Base-by-base conservation (phyloP, 805 yeast species). In the Yamadazyma sp. region DNA sequence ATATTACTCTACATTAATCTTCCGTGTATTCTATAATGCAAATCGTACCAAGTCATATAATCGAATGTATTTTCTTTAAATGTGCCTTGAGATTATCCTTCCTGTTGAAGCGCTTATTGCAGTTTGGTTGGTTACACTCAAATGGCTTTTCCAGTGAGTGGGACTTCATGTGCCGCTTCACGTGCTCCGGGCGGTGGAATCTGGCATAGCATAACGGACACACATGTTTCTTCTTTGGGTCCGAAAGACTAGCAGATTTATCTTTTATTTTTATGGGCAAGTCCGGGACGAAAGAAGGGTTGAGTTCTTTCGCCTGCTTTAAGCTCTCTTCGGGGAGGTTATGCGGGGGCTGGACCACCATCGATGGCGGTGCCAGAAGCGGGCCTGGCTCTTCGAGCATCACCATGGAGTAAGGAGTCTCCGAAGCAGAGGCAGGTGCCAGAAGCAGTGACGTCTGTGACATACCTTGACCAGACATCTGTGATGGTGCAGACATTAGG, bases 141-240 rank as follows among this genome's bases (percentile, higher is more conserved):
- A 66, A 77, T 6, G 82, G 82, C 49, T 76, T 77, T 45, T 77
- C 82, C 8, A 73, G 61, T 4, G 78, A 71, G 54, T 77, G 82
- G 28, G 76, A 67, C 52, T 78, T 70, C 73, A 77, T 66, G 50
- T 77, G 80, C 44, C 86, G 56, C 54, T 77, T 81, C 19, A 81
- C 88, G 55, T 81, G 88, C 50, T 81, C 88, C 2, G 88, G 84
- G 46, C 84, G 59, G 54, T 80, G 86, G 64, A 80, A 80, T 35
- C 73, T 59, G 26, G 78, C 70, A 32, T 73, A 77, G 53, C 87
- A 80, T 28, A 79, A 54, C 1, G 84, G 84, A 59, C 88, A 81
- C 46, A 69, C 70, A 55, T 81, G 85, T 35, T 69, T 67, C 55
- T 80, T 81, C 50, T 77, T 78, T 6, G 71, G 70, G 44, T 67